Conservation (phyloP, 176 grass and related monocot species). For the Hordeum vulgare region MorexV3_pseudomolecules_assembly NC_058520.1:562576898-562577397, state of each 20-base stretch:
- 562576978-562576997: slow-evolving; percentile 70
- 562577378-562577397: slow-evolving; percentile 12
- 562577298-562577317: background rate
- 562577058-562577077: background rate
- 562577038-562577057: background rate
- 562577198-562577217: background rate
- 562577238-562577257: slow-evolving; percentile 26
- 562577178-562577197: background rate
- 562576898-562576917: slow-evolving; percentile 44
- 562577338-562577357: slow-evolving; percentile 12
- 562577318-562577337: slow-evolving; percentile 23
- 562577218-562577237: slow-evolving; percentile 4
- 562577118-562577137: slow-evolving; percentile 93
- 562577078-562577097: slow-evolving; percentile 18
- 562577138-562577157: slow-evolving; percentile 85
- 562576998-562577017: slow-evolving; percentile 92
- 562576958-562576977: slow-evolving; percentile 94
- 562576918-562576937: slow-evolving; percentile 40
- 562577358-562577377: slow-evolving; percentile 14
- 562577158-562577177: slow-evolving; percentile 28
- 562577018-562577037: slow-evolving; percentile 23
- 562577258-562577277: slow-evolving; percentile 25
- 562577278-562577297: background rate
- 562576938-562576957: slow-evolving; percentile 43
- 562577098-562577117: slow-evolving; percentile 40